Evolutionary conservation across 805 yeast species (phyloP).

Genomic region (Wickerhamiella shivajii): DNA sequence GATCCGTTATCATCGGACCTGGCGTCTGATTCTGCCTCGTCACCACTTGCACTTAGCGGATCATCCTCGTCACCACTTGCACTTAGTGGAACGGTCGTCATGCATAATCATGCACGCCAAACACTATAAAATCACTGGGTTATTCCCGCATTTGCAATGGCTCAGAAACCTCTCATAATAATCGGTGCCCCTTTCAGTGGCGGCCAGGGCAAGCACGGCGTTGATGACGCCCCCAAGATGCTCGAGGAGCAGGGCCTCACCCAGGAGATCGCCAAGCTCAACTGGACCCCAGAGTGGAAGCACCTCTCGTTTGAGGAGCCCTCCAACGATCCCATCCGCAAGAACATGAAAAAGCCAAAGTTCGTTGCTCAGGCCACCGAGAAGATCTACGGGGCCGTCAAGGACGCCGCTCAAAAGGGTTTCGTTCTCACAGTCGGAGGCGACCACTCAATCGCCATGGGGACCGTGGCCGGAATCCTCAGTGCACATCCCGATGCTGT

Average conservation of each 20-base stretch:
- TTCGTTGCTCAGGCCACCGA: slow-evolving; percentile 64
- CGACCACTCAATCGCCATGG: slow-evolving; percentile 92
- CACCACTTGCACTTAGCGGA: slow-evolving; percentile 8
- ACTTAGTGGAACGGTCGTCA: slow-evolving; percentile 7
- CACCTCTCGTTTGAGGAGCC: slow-evolving; percentile 21
- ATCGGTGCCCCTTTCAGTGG: slow-evolving; percentile 89
- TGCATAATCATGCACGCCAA: slow-evolving; percentile 2
- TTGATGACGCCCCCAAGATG: slow-evolving; percentile 83
- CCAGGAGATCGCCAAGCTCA: slow-evolving; percentile 45
- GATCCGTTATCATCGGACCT: too few species aligned
- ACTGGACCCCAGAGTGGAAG: slow-evolving; percentile 48
- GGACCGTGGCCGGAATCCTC: slow-evolving; percentile 76
- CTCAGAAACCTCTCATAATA: slow-evolving; percentile 24
- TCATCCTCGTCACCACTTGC: slow-evolving; percentile 7
- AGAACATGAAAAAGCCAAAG: slow-evolving; percentile 52
- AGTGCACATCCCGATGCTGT: slow-evolving; percentile 75
- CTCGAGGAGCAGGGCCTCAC: slow-evolving; percentile 59
- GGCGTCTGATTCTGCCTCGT: slow-evolving; percentile 3
- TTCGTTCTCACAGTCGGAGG: slow-evolving; percentile 88
- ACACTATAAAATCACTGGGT: not conserved
- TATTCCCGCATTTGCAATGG: not conserved
- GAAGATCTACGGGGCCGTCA: slow-evolving; percentile 46
- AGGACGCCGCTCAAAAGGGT: slow-evolving; percentile 34
- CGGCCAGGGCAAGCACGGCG: slow-evolving; percentile 90
- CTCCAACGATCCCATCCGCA: slow-evolving; percentile 38